phyloP scores from a whole-genome alignment of 2,329 filamentous ascomycete species.

The Xylariaceae sp. region DNA sequence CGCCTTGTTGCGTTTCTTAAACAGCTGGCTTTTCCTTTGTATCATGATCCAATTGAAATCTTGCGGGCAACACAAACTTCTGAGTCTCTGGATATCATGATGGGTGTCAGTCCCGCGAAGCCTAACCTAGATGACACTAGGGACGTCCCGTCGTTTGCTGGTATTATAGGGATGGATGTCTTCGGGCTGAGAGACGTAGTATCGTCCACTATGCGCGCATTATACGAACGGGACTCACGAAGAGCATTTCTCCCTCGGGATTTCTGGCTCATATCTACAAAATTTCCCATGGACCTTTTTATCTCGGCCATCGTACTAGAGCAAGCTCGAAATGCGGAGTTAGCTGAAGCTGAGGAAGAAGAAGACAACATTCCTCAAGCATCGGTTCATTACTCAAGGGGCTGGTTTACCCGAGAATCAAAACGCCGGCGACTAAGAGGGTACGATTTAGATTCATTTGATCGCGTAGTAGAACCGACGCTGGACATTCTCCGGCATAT shows the following conservation, averaged over 20 bases:
- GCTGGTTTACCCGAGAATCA: conserved; percentile 59
- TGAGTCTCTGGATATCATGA: conserved; percentile 21
- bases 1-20: conserved; percentile 79
- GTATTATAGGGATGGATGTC: conserved; percentile 67
- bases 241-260: conserved; percentile 75
- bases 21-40: conserved; percentile 82
- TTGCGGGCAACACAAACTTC: conserved; percentile 30
- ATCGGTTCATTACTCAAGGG: conserved; percentile 43
- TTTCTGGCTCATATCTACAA: conserved; percentile 90
- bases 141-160: conserved; percentile 30
- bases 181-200: conserved; percentile 75
- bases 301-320: conserved; percentile 82
- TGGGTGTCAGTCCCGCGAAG: conserved; percentile 19
- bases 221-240: conserved; percentile 90
- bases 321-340: conserved; percentile 71
- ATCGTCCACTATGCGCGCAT: conserved; percentile 75
- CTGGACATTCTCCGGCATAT: conserved; percentile 91
- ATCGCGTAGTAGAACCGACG: conserved; percentile 78
- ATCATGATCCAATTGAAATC: conserved; percentile 72
- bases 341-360: conserved; percentile 59
- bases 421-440: conserved; percentile 62
- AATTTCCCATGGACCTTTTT: conserved; percentile 85
- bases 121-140: conserved; percentile 14
- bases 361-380: conserved; percentile 28
- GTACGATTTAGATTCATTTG: conserved; percentile 62